A percentile compares a stretch with the other conserved stretches of the same genome.
These are phyloP conservation scores for Psilocybe cubensis DNA, from an alignment of 768 basidiomycete species.

Conservation along the genomic window DNA sequence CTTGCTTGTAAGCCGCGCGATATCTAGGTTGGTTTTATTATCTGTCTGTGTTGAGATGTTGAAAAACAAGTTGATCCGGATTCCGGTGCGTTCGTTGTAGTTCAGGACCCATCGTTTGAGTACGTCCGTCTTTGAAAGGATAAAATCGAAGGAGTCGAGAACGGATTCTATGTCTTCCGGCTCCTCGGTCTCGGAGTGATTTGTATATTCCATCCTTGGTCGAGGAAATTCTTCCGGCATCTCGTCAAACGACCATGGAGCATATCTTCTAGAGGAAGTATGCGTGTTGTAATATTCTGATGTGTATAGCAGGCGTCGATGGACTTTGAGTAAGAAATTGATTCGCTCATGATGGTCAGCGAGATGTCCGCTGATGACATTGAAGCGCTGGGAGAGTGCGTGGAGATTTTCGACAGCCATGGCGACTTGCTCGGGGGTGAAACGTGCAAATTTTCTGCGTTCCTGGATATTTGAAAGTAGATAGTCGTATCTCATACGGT, in stretches of 20 bases:
- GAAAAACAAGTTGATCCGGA: slow-evolving; percentile 24
- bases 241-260: background rate
- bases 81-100: slow-evolving; percentile 23
- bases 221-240: background rate
- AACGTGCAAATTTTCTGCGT: background rate
- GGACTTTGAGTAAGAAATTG: slow-evolving; percentile 9
- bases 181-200: too few relatives aligned
- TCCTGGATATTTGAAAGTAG: background rate
- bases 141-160: slow-evolving; percentile 12
- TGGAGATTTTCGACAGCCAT: slow-evolving; percentile 12
- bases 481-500: too few relatives aligned
- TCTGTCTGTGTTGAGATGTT: slow-evolving; percentile 23
- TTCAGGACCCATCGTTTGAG: slow-evolving; percentile 18
- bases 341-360: slow-evolving; percentile 10
- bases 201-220: background rate
- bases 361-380: slow-evolving; percentile 14
- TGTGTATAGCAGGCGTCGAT: background rate
- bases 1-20: slow-evolving; percentile 20
- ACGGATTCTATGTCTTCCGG: background rate
- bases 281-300: background rate
- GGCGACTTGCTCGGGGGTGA: background rate
- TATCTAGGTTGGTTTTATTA: slow-evolving; percentile 20
- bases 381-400: slow-evolving; percentile 11
- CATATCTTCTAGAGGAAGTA: background rate
- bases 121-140: slow-evolving; percentile 12